Evolutionary conservation across 2,329 filamentous ascomycete genomes (phyloP), one percentile per base, ranked within the genome.

Genomic region (Ophiocordyceps camponoti-rufipedis): DNA sequence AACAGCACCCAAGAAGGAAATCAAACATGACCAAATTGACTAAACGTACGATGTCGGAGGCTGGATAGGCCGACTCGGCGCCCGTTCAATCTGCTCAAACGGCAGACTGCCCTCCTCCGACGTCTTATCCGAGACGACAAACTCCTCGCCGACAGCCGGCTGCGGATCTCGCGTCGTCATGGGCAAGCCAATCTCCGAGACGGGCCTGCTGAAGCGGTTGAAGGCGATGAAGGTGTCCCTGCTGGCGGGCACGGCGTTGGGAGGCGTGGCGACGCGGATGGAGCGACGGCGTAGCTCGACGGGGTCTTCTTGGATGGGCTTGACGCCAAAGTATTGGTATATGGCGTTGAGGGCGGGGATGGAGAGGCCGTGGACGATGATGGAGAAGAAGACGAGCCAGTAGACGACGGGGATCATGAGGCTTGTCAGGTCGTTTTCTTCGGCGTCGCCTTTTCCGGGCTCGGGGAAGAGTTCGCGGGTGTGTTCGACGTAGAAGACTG

Each of bases 401-500:
- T 66, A 68, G 6, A 68, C 63, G 2, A 65, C 62, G 31, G 64
- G 60, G 0, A 51, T 53, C 2, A 66, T 55, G 4, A 61, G 62
- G 1, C 59, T 56, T n/a, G 66, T 47, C 12, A 69, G 50, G 38
- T 58, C 52, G 0, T 54, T 54, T 48, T 63, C 59, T 39, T 59
- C 58, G 12, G 53, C 55, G 49, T 64, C 63, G 3, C 57, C 61
- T 2, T 59, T 46, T 28, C 55, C 58, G 0, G 56, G 47, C 5
- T 58, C 47, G 0, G 64, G 65, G 47, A 69, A 66, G 4, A 70
- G 52, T 11, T 68, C 58, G 8, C 58, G 57, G 2, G 64, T 62
- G 47, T 70, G 67, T 50, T 69, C 64, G 13, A 87, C 69, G 58
- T 88, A 87, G 58, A 86, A 87, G 23, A 85, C 71, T 0, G 83